Evolutionary conservation across 2,329 filamentous ascomycete genomes (phyloP).

Genomic region (Cladosporium sp.): DNA sequence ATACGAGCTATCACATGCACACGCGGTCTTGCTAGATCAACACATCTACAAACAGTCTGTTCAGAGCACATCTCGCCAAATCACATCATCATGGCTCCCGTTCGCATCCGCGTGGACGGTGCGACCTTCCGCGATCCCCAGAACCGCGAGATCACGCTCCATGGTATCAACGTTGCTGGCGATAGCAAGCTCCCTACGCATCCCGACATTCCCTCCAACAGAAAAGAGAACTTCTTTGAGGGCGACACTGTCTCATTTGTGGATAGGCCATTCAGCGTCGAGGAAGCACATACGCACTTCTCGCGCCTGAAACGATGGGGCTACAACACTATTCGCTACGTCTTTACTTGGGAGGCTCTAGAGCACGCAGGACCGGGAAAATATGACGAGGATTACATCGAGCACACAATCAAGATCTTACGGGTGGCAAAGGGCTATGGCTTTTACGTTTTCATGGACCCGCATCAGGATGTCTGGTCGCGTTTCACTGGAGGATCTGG

Average conservation of each 20-base stretch:
- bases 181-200: conserved; percentile 84
- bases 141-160: conserved; percentile 79
- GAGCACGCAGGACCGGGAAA: conserved; percentile 84
- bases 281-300: conserved; percentile 84
- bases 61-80: background rate
- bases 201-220: conserved; percentile 77
- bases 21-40: background rate
- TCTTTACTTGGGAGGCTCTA: conserved; percentile 99
- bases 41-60: background rate
- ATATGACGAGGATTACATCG: conserved; percentile 92
- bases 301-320: conserved; percentile 79
- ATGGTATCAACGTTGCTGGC: conserved; percentile 89
- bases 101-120: conserved; percentile 79
- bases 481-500: conserved; percentile 90
- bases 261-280: conserved; percentile 73
- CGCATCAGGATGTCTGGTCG: conserved; percentile 98
- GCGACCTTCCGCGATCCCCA: conserved; percentile 75
- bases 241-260: conserved; percentile 89
- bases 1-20: conserved; percentile 5
- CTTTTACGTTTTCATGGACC: conserved; percentile 98
- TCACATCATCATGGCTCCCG: conserved; percentile 58
- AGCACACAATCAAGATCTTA: conserved; percentile 82
- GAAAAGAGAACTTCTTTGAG: conserved; percentile 78
- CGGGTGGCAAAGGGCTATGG: conserved; percentile 82
- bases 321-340: conserved; percentile 93